Percentiles rank a stretch among this genome's conserved stretches.
Conservation (phyloP, 2,329 filamentous ascomycete species). For the Nothopassalora personata region DNA sequence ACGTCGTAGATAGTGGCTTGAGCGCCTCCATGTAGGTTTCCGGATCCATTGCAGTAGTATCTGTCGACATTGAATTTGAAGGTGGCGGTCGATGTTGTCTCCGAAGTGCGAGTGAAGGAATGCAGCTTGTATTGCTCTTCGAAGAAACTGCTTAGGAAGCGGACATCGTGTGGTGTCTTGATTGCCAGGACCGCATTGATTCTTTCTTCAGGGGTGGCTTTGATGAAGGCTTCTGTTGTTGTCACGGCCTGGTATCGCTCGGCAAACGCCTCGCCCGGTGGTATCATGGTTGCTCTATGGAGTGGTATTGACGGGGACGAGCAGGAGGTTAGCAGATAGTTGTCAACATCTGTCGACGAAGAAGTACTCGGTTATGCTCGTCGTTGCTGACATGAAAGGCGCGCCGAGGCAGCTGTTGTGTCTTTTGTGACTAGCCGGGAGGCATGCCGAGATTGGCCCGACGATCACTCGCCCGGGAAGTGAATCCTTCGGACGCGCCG, state of each 20-base stretch:
- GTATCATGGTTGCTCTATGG: slow-evolving; percentile 10
- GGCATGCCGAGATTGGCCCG: background rate
- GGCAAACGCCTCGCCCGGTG: slow-evolving; percentile 6
- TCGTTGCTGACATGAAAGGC: background rate
- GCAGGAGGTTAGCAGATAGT: too few species aligned
- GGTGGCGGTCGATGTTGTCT: slow-evolving; percentile 33
- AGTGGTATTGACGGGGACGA: background rate
- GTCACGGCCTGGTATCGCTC: slow-evolving; percentile 7
- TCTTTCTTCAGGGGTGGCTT: slow-evolving; percentile 20
- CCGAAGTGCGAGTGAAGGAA: slow-evolving; percentile 34
- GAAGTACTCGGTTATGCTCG: background rate
- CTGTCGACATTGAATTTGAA: slow-evolving; percentile 43
- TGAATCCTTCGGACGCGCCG: background rate
- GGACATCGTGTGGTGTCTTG: slow-evolving; percentile 12
- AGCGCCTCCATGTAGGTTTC: slow-evolving; percentile 51
- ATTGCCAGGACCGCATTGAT: slow-evolving; percentile 20
- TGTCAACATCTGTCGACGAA: background rate
- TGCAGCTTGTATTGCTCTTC: slow-evolving; percentile 24
- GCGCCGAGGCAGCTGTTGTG: background rate
- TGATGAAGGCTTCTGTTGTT: slow-evolving; percentile 12
- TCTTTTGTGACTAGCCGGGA: background rate
- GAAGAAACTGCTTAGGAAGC: slow-evolving; percentile 17
- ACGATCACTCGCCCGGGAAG: background rate
- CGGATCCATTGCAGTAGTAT: slow-evolving; percentile 44
- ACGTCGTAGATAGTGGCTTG: slow-evolving; percentile 51